Conservation (phyloP, 2,329 filamentous ascomycete genomes). For the Pseudodiploospora longispora region DNA sequence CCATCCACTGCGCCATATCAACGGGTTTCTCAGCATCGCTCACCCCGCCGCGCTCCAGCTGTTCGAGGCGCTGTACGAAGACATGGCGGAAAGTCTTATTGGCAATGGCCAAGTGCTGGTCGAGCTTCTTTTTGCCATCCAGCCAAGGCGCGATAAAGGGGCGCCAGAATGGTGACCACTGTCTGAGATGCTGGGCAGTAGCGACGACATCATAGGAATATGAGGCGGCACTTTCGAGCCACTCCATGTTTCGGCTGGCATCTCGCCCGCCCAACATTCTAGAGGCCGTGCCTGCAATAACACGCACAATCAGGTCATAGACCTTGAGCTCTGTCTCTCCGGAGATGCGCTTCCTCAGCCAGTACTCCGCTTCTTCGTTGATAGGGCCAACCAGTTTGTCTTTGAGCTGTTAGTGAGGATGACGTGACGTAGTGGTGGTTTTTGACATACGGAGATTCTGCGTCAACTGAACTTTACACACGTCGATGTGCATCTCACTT, state of each 20-base stretch:
- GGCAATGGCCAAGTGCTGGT: slow-evolving; percentile 1
- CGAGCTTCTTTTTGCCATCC: slow-evolving; percentile 4
- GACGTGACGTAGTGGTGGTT: background rate
- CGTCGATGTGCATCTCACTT: slow-evolving; percentile 6
- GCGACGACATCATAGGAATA: slow-evolving; percentile 4
- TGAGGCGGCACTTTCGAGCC: slow-evolving; percentile 5
- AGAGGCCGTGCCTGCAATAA: slow-evolving; percentile 4
- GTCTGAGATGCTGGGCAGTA: slow-evolving; percentile 4
- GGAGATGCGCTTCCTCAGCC: slow-evolving; percentile 6
- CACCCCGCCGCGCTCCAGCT: background rate
- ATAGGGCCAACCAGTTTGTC: slow-evolving; percentile 1
- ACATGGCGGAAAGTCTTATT: slow-evolving; percentile 1
- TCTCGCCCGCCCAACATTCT: slow-evolving; percentile 3
- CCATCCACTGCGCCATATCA: slow-evolving; percentile 6
- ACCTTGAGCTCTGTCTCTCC: slow-evolving; percentile 2
- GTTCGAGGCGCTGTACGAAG: slow-evolving; percentile 1
- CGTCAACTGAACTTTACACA: slow-evolving; percentile 4
- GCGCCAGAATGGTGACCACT: background rate
- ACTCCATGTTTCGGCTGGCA: slow-evolving; percentile 5
- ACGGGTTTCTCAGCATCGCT: slow-evolving; percentile 2
- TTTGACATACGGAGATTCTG: slow-evolving; percentile 4
- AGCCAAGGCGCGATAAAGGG: slow-evolving; percentile 3
- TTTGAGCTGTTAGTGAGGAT: background rate
- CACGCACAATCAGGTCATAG: slow-evolving; percentile 4
- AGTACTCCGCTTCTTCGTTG: slow-evolving; percentile 6